These are phyloP conservation scores for Amphibolis antarctica DNA, from an alignment of 106 monocot species.

Conservation along the genomic window DNA sequence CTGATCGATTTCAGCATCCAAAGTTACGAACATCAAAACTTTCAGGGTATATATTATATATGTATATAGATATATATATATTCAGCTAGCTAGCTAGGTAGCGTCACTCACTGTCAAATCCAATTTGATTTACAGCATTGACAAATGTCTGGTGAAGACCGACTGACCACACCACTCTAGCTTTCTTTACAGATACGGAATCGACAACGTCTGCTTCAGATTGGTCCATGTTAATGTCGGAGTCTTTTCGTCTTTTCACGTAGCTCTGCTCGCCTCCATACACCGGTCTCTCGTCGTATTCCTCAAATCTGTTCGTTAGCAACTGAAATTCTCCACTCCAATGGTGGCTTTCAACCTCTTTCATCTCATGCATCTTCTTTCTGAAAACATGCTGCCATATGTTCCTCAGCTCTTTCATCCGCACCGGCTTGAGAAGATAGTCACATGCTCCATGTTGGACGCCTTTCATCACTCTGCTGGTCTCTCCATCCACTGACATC, in stretches of 20 bases:
- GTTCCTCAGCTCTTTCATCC: slow-evolving; percentile 90
- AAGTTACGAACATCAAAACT: too few relatives aligned
- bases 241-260: slow-evolving; percentile 57
- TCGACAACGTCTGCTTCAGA: slow-evolving; percentile 59
- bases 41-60: too few relatives aligned
- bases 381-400: slow-evolving; percentile 98
- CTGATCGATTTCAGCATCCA: too few relatives aligned
- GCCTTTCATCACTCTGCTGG: slow-evolving; percentile 98
- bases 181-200: slow-evolving; percentile 53
- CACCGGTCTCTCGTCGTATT: slow-evolving; percentile 43
- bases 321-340: slow-evolving; percentile 46
- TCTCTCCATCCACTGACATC: slow-evolving; percentile 99
- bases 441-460: slow-evolving; percentile 98
- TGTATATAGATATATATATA: too few relatives aligned
- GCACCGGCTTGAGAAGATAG: slow-evolving; percentile 86
- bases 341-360: slow-evolving; percentile 59
- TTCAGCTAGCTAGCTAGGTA: too few relatives aligned
- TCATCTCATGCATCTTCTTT: slow-evolving; percentile 81
- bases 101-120: slow-evolving; percentile 73
- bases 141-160: slow-evolving; percentile 95
- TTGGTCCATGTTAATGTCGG: slow-evolving; percentile 38
- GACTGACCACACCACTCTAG: slow-evolving; percentile 90
- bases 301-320: slow-evolving; percentile 35
- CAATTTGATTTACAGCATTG: slow-evolving; percentile 88
- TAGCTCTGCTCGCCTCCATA: slow-evolving; percentile 26